These are phyloP conservation scores for Auxenochlorella protothecoides DNA, from an alignment of 139 green algal species.

Conservation along the genomic window DNA sequence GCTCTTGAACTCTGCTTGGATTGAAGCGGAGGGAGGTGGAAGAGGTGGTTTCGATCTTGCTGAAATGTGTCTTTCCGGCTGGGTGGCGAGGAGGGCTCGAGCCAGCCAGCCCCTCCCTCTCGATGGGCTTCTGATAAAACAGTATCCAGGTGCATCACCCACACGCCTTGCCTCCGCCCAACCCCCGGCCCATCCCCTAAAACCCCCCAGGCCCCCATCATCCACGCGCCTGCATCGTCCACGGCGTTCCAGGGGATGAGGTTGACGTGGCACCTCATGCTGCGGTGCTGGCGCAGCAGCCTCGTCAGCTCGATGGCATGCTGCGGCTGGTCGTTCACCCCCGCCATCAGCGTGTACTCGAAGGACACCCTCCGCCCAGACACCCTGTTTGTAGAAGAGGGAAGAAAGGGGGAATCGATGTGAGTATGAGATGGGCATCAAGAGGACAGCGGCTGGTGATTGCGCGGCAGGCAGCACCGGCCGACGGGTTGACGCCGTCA, in stretches of 20 bases:
- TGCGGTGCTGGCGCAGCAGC: slow-evolving; percentile 53
- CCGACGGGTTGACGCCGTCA: no score
- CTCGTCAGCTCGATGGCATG: slow-evolving; percentile 65
- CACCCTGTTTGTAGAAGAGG: slow-evolving; percentile 2
- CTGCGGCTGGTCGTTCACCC: slow-evolving; percentile 60
- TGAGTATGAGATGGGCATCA: no score
- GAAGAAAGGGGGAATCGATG: neutral
- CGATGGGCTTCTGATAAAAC: no score
- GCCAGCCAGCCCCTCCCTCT: no score
- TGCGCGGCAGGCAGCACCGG: no score
- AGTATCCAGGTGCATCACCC: no score
- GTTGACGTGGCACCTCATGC: slow-evolving; percentile 76
- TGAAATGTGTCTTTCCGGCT: no score
- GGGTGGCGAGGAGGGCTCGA: no score
- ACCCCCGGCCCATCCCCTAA: neutral
- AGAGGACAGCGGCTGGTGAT: no score
- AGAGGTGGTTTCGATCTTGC: no score
- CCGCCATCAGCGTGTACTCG: slow-evolving; percentile 90
- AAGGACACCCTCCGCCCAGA: slow-evolving; percentile 87
- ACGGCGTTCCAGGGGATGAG: slow-evolving; percentile 95
- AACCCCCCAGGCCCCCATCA: neutral
- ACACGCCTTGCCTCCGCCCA: neutral
- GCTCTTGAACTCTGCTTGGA: slow-evolving; percentile 46
- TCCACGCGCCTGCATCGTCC: slow-evolving; percentile 42
- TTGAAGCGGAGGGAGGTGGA: neutral